Evolutionary conservation across 345 rosid species (phyloP).

Genomic region (Bretschneidera sinensis): DNA sequence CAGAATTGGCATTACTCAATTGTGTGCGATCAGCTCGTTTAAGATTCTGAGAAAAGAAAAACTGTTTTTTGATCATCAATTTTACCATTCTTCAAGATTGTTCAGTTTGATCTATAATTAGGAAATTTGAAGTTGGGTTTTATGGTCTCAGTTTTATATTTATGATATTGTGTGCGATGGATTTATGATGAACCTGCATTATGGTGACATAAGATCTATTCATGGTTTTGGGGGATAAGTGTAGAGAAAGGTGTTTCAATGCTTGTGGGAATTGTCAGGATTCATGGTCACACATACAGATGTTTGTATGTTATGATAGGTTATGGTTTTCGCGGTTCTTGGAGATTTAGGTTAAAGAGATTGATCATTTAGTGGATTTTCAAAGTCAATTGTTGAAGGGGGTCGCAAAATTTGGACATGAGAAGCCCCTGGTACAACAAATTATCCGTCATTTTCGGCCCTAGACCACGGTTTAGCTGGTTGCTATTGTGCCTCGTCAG

Average conservation of each 20-base stretch:
- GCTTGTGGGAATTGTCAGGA: constrained; percentile 26
- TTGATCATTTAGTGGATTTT: constrained; percentile 26
- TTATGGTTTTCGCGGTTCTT: constrained; percentile 29
- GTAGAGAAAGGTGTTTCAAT: constrained; percentile 22
- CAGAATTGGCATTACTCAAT: constrained; percentile 23
- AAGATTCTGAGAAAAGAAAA: constrained; percentile 5
- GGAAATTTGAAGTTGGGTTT: constrained; percentile 14
- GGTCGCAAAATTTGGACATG: constrained; percentile 54
- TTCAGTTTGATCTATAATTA: constrained; percentile 24
- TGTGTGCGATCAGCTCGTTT: constrained; percentile 15
- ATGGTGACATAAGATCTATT: constrained; percentile 10
- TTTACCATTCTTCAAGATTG: constrained; percentile 14
- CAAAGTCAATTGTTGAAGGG: constrained; percentile 16
- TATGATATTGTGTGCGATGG: constrained; percentile 11
- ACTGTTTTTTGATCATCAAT: constrained; percentile 10
- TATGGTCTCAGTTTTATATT: constrained; percentile 2
- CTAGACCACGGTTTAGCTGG: constrained; percentile 61
- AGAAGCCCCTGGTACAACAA: constrained; percentile 78
- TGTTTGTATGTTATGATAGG: constrained; percentile 33
- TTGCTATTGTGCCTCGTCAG: constrained; percentile 58
- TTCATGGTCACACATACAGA: constrained; percentile 27
- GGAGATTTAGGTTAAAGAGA: constrained; percentile 23
- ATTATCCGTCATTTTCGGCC: constrained; percentile 55
- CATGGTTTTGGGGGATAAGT: constrained; percentile 3
- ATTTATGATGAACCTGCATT: constrained; percentile 8